These are phyloP conservation scores for Hemisphaericaspora lyxosophila DNA, from an alignment of 1,139 yeast genomes.

Conservation along the genomic window DNA sequence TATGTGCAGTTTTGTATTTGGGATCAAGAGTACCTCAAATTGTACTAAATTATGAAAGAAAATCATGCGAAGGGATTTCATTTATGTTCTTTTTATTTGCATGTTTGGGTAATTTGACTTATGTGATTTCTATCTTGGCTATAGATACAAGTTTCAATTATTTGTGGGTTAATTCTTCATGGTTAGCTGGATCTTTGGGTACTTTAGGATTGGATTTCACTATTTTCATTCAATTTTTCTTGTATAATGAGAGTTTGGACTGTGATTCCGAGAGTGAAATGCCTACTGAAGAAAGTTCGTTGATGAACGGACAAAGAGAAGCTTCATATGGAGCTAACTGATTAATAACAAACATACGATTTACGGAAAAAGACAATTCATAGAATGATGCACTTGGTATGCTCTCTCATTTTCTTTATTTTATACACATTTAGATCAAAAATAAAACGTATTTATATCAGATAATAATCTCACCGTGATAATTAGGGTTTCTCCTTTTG, in stretches of 20 bases:
- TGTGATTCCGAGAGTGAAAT: constrained; percentile 7
- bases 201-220: constrained; percentile 81
- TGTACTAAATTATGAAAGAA: constrained; percentile 73
- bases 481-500: no score
- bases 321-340: constrained; percentile 9
- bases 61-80: constrained; percentile 90
- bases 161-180: constrained; percentile 77
- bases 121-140: constrained; percentile 78
- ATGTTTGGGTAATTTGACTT: constrained; percentile 86
- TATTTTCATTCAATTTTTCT: constrained; percentile 83
- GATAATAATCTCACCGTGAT: no score
- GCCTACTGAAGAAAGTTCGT: constrained; percentile 11
- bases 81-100: constrained; percentile 91
- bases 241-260: constrained; percentile 53
- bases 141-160: constrained; percentile 72
- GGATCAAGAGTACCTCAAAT: constrained; percentile 93
- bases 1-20: constrained; percentile 80
- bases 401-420: no score
- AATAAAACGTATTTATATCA: no score
- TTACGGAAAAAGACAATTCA: no score
- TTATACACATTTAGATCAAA: no score
- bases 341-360: no score
- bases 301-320: constrained; percentile 5
- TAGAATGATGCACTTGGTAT: no score
- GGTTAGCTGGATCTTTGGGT: constrained; percentile 92